Evolutionary conservation across 371 early-diverging fungal genomes (phyloP).

Genomic region (Mortierella sp.): DNA sequence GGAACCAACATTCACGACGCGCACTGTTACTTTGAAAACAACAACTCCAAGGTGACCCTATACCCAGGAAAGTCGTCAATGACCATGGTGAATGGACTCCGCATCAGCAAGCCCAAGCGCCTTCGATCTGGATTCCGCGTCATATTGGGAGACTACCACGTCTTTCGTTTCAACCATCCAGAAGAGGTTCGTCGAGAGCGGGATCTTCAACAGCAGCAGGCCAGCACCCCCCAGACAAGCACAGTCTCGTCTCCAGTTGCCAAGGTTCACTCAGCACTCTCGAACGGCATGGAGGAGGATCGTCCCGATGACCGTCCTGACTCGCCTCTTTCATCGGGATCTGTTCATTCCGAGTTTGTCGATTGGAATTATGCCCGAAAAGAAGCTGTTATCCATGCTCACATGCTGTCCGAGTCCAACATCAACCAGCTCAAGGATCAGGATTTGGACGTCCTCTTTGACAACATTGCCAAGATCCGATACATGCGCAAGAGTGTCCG

Average conservation of each 20-base stretch:
- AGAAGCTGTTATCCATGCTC: constrained; percentile 74
- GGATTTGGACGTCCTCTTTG: constrained; percentile 71
- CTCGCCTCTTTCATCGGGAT: constrained; percentile 70
- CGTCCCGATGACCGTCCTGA: constrained; percentile 64
- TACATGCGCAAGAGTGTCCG: constrained; percentile 62
- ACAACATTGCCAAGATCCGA: constrained; percentile 68
- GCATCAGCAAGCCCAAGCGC: constrained; percentile 68
- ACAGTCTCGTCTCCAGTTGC: constrained; percentile 26
- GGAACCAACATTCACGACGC: constrained; percentile 77
- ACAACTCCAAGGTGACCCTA: constrained; percentile 72
- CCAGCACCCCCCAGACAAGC: constrained; percentile 14
- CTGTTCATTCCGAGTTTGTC: constrained; percentile 69
- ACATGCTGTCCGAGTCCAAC: constrained; percentile 58
- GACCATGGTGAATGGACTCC: constrained; percentile 85
- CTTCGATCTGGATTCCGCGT: constrained; percentile 85
- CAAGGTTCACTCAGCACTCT: constrained; percentile 18
- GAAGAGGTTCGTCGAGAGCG: constrained; percentile 85
- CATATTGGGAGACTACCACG: constrained; percentile 84
- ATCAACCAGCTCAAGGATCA: constrained; percentile 70
- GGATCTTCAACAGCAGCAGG: constrained; percentile 46
- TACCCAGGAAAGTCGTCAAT: constrained; percentile 71
- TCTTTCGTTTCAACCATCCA: constrained; percentile 91
- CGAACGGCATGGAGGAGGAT: constrained; percentile 53
- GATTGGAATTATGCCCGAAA: constrained; percentile 87
- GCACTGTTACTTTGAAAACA: constrained; percentile 86